These are phyloP conservation scores for Hippophae rhamnoides DNA, from an alignment of 306 rosid genomes.

Conservation along the genomic window DNA sequence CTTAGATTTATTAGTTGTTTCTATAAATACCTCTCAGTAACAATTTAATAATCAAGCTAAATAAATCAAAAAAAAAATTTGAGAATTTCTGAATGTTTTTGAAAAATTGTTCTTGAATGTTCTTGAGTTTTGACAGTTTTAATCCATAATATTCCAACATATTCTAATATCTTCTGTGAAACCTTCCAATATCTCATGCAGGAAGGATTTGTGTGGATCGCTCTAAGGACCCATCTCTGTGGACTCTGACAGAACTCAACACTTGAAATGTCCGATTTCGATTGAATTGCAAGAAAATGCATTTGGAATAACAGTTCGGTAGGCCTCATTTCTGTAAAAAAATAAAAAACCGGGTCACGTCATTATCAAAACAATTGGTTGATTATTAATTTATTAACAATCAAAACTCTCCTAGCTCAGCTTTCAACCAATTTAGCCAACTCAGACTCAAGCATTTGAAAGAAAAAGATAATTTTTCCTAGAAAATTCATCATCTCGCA, in stretches of 20 bases:
- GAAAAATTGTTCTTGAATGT: too few relatives aligned
- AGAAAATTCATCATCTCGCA: not conserved
- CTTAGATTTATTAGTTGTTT: too few relatives aligned
- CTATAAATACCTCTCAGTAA: too few relatives aligned
- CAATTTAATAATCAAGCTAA: too few relatives aligned
- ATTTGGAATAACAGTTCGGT: conserved; percentile 81
- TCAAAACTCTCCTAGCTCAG: not conserved
- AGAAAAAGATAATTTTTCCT: not conserved
- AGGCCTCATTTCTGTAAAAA: conserved; percentile 57
- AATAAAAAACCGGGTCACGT: not conserved
- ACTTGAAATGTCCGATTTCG: conserved; percentile 23
- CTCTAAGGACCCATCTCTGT: conserved; percentile 67
- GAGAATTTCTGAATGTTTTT: too few relatives aligned
- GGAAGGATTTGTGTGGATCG: conserved; percentile 74
- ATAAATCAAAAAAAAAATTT: too few relatives aligned
- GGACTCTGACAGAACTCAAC: conserved; percentile 48
- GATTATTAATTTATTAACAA: not conserved
- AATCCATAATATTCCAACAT: too few relatives aligned
- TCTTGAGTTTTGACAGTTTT: too few relatives aligned
- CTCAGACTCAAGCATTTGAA: not conserved
- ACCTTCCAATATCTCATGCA: conserved; percentile 79
- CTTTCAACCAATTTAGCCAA: not conserved
- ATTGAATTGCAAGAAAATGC: conserved; percentile 68
- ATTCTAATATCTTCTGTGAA: conserved; percentile 37
- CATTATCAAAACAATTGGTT: not conserved